Evolutionary conservation across 2,329 filamentous ascomycete species (phyloP).

Genomic region (Myriosclerotinia scirpicola): DNA sequence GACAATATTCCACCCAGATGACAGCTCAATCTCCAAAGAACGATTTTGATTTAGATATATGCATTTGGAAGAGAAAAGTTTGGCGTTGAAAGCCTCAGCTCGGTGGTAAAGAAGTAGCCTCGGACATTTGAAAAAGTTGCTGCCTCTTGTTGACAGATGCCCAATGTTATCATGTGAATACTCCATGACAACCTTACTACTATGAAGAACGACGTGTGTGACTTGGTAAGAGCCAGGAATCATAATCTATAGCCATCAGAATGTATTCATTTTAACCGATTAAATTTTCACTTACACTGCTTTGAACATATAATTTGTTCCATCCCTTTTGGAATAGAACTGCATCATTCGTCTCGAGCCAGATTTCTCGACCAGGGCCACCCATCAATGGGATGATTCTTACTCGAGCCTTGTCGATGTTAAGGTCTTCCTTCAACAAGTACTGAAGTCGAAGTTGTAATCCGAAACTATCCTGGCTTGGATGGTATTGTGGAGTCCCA

Average conservation of each 20-base stretch:
- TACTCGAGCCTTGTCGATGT: conserved; percentile 63
- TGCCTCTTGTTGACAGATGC: conserved; percentile 25
- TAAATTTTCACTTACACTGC: conserved; percentile 44
- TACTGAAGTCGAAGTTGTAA: conserved; percentile 68
- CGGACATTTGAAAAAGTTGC: conserved; percentile 56
- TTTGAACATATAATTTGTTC: conserved; percentile 47
- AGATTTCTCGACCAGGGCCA: conserved; percentile 65
- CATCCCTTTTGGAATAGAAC: conserved; percentile 50
- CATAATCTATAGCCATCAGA: conserved; percentile 52
- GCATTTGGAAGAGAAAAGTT: conserved; percentile 63
- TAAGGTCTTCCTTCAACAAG: conserved; percentile 68
- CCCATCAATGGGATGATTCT: conserved; percentile 57
- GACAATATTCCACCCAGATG: conserved; percentile 72
- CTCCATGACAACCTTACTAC: conserved; percentile 63
- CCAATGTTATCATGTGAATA: conserved; percentile 58
- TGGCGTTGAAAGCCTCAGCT: conserved; percentile 65
- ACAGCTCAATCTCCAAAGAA: conserved; percentile 71
- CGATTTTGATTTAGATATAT: conserved; percentile 80
- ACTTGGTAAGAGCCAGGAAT: conserved; percentile 74
- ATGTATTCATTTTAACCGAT: background rate
- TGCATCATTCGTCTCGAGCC: conserved; percentile 51
- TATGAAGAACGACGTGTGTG: conserved; percentile 66
- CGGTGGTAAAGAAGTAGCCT: conserved; percentile 74
- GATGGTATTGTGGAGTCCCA: conserved; percentile 66
- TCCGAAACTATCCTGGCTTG: conserved; percentile 72